Evolutionary conservation across 805 yeast species (phyloP).

Genomic region (Blastobotrys americana): DNA sequence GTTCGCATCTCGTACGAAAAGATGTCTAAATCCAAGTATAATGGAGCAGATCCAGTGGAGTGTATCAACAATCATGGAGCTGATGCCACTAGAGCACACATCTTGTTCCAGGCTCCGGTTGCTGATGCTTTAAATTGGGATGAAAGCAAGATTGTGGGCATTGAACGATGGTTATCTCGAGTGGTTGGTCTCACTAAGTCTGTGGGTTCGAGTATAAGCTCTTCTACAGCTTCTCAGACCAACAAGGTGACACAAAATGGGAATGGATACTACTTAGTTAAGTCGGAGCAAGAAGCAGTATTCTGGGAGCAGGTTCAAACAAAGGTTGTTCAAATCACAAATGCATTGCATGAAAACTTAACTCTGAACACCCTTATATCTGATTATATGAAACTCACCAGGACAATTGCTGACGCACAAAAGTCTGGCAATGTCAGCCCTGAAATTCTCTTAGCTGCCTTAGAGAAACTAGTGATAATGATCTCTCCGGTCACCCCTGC

Average conservation of each 20-base stretch:
- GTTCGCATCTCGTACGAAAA: constrained; percentile 69
- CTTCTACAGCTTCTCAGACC: constrained; percentile 2
- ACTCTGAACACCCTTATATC: constrained; percentile 81
- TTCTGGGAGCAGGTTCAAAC: constrained; percentile 53
- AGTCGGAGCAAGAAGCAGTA: constrained; percentile 40
- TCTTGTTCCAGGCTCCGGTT: constrained; percentile 87
- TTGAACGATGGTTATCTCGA: constrained; percentile 76
- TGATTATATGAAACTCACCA: constrained; percentile 80
- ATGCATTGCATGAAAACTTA: constrained; percentile 50
- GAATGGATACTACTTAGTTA: constrained; percentile 17
- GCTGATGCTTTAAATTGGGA: constrained; percentile 83
- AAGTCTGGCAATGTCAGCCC: constrained; percentile 34
- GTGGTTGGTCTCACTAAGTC: constrained; percentile 32
- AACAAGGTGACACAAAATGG: neutral
- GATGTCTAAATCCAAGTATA: constrained; percentile 94
- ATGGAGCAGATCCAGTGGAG: constrained; percentile 84
- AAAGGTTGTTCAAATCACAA: constrained; percentile 44
- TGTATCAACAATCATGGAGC: constrained; percentile 78
- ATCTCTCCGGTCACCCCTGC: constrained; percentile 80
- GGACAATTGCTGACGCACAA: constrained; percentile 37
- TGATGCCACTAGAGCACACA: constrained; percentile 90
- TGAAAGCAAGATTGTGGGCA: constrained; percentile 75
- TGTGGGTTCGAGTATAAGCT: no score
- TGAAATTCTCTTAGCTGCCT: constrained; percentile 41
- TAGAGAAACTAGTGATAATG: constrained; percentile 46